Percentiles rank a stretch among this genome's conserved stretches.
These are phyloP conservation scores for Huntiella abstrusa DNA, from an alignment of 2,329 filamentous ascomycete genomes.

Conservation along the genomic window DNA sequence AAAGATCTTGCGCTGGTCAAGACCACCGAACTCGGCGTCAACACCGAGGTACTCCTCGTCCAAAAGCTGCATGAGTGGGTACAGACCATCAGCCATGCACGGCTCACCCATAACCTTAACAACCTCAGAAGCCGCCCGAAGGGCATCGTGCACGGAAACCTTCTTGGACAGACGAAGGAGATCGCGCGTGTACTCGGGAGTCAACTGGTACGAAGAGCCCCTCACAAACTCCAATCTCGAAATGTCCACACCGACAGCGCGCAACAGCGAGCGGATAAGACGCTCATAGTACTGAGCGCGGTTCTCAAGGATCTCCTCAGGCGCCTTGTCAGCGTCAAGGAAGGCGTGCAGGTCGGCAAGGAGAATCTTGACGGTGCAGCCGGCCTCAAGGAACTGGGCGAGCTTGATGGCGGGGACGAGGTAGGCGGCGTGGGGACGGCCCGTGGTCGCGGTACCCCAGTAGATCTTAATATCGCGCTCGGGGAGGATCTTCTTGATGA, in stretches of 20 bases:
- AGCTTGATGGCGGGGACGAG: conserved; percentile 80
- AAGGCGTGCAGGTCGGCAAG: conserved; percentile 61
- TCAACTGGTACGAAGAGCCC: conserved; percentile 66
- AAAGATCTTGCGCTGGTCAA: conserved; percentile 83
- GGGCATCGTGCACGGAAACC: conserved; percentile 61
- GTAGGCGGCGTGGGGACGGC: conserved; percentile 78
- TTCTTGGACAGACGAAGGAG: conserved; percentile 48
- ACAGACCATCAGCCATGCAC: conserved; percentile 33
- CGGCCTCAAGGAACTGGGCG: conserved; percentile 68
- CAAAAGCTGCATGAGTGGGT: conserved; percentile 52
- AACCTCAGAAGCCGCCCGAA: conserved; percentile 80
- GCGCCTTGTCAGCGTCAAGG: conserved; percentile 70
- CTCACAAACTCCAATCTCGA: conserved; percentile 67
- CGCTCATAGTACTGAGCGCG: conserved; percentile 70
- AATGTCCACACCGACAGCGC: conserved; percentile 60
- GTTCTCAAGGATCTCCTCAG: conserved; percentile 68
- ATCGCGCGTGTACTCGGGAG: conserved; percentile 66
- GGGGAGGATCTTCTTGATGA: conserved; percentile 54
- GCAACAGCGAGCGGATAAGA: conserved; percentile 54
- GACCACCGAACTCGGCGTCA: conserved; percentile 70
- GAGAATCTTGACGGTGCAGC: conserved; percentile 64
- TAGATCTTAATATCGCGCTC: conserved; percentile 63
- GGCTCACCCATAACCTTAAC: conserved; percentile 80
- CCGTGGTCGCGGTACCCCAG: conserved; percentile 77
- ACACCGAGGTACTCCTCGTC: conserved; percentile 81